These are phyloP conservation scores for Penicillium frequentans DNA, from an alignment of 2,329 filamentous ascomycete species.

Conservation along the genomic window DNA sequence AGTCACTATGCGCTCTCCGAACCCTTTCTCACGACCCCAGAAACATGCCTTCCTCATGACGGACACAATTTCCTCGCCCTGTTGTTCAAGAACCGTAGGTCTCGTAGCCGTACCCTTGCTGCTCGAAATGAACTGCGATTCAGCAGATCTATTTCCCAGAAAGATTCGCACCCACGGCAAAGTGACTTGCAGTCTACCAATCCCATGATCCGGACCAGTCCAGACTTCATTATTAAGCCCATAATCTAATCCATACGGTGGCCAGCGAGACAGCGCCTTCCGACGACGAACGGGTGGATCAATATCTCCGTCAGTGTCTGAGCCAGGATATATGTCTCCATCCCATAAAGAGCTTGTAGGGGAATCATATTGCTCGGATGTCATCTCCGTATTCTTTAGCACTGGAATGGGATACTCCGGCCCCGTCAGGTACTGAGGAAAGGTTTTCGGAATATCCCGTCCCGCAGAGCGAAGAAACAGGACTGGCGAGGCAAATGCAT, in stretches of 20 bases:
- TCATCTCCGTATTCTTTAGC: conserved; percentile 14
- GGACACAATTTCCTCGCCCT: conserved; percentile 43
- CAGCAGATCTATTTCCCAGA: conserved; percentile 1
- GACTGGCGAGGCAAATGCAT: conserved; percentile 45
- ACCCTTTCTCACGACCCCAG: conserved; percentile 41
- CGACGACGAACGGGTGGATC: conserved; percentile 27
- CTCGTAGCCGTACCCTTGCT: neutral
- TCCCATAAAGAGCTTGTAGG: neutral
- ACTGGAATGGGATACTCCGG: conserved; percentile 36
- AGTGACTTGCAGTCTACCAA: conserved; percentile 28
- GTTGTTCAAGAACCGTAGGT: conserved; percentile 34
- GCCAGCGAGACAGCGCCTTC: conserved; percentile 41
- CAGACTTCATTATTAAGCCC: conserved; percentile 20
- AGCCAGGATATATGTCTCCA: conserved; percentile 7
- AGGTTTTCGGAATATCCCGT: conserved; percentile 36
- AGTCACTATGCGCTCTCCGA: conserved; percentile 39
- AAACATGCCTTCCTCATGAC: conserved; percentile 46
- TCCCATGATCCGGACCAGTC: conserved; percentile 12
- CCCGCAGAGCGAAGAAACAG: conserved; percentile 45
- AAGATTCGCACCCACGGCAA: conserved; percentile 37
- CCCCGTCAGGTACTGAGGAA: conserved; percentile 36
- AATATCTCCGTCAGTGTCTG: conserved; percentile 1
- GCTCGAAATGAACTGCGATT: neutral
- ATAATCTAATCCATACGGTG: conserved; percentile 40
- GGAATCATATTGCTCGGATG: neutral